Percentiles rank a stretch among this genome's conserved stretches.
Evolutionary conservation across 805 yeast genomes (phyloP).

Genomic region (Candida palmyrensis): DNA sequence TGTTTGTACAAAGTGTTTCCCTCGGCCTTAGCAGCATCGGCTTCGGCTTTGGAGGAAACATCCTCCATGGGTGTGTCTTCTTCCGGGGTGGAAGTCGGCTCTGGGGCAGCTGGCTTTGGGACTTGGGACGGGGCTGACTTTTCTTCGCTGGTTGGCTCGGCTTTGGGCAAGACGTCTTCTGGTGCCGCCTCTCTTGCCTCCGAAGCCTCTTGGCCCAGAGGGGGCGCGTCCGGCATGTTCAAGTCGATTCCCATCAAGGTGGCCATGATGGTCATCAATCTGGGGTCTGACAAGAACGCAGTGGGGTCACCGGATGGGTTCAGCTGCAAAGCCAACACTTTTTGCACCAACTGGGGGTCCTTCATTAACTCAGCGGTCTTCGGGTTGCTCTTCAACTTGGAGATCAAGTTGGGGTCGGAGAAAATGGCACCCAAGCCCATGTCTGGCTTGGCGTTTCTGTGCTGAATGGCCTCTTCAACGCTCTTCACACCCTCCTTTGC

Average conservation of each 20-base stretch:
- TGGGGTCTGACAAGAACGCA: conserved; percentile 71
- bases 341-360: conserved; percentile 77
- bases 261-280: conserved; percentile 85
- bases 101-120: conserved; percentile 3
- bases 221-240: conserved; percentile 34
- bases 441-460: conserved; percentile 56
- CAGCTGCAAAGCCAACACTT: conserved; percentile 53
- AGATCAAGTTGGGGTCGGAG: conserved; percentile 72
- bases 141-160: conserved; percentile 18
- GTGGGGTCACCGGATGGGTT: conserved; percentile 75
- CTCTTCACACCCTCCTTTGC: conserved; percentile 78
- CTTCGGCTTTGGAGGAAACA: conserved; percentile 39
- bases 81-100: conserved; percentile 6
- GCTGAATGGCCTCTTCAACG: conserved; percentile 55
- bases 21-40: conserved; percentile 70
- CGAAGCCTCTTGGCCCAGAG: conserved; percentile 6
- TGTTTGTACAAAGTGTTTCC: conserved; percentile 86
- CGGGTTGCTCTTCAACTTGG: conserved; percentile 75
- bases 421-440: conserved; percentile 75
- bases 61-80: conserved; percentile 37
- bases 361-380: conserved; percentile 82
- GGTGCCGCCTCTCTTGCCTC: conserved; percentile 5
- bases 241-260: conserved; percentile 79
- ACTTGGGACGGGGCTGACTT: conserved; percentile 8
- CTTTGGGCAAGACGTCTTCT: conserved; percentile 5